Percentiles rank a stretch among this genome's conserved stretches.
Conservation (phyloP, 1,139 yeast species). For the Taphrina flavorubra region DNA sequence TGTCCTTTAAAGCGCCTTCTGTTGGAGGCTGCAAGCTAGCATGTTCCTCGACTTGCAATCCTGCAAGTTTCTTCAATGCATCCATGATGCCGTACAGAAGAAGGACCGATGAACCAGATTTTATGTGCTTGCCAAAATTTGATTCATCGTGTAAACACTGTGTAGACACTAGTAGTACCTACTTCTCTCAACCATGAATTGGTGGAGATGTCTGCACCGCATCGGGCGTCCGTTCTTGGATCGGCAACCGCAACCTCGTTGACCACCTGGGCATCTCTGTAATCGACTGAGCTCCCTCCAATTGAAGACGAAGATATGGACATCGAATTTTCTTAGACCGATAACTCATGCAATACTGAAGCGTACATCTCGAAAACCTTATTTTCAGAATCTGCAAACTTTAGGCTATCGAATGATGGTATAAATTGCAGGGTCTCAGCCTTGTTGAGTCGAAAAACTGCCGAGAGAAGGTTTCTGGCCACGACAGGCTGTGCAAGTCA, state of each 20-base stretch:
- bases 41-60: not conserved
- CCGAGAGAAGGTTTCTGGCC: too few species aligned
- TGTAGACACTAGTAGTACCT: too few species aligned
- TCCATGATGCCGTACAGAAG: not conserved
- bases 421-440: not conserved
- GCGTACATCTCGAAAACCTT: not conserved
- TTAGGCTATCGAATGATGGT: conserved; percentile 2
- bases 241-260: not conserved
- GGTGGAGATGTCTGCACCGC: not conserved
- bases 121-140: not conserved
- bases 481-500: not conserved
- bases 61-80: conserved; percentile 7
- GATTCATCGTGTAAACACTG: too few species aligned
- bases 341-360: not conserved
- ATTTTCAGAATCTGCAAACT: not conserved
- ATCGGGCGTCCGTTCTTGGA: not conserved
- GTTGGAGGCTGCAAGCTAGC: conserved; percentile 16
- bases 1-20: conserved; percentile 3
- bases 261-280: conserved; percentile 1
- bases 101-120: not conserved
- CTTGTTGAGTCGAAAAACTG: not conserved
- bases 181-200: not conserved
- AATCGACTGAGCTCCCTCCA: conserved; percentile 3
- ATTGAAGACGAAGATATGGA: conserved; percentile 4
- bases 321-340: not conserved